A percentile compares a stretch with the other conserved stretches of the same genome.
Evolutionary conservation across 2,329 filamentous ascomycete genomes (phyloP).

Genomic region (Botrytis paeoniae): DNA sequence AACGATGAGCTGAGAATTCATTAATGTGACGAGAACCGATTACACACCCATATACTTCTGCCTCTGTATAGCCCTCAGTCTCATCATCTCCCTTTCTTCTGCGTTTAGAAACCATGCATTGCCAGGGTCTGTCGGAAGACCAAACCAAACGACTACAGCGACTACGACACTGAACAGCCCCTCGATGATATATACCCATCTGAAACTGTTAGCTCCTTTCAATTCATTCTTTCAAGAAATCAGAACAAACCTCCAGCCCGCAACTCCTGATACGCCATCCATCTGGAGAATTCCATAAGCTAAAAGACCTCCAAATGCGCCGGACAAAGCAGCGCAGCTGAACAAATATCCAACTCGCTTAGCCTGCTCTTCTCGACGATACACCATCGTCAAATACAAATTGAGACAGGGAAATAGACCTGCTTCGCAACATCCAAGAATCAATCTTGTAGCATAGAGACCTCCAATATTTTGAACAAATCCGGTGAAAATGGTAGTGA

Average conservation of each 20-base stretch:
- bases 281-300: slow-evolving; percentile 51
- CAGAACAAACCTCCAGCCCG: slow-evolving; percentile 49
- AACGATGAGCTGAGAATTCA: background rate
- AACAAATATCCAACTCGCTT: slow-evolving; percentile 52
- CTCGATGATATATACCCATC: slow-evolving; percentile 50
- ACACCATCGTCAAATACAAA: slow-evolving; percentile 53
- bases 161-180: slow-evolving; percentile 46
- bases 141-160: slow-evolving; percentile 46
- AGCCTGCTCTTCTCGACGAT: slow-evolving; percentile 53
- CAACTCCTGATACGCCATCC: slow-evolving; percentile 44
- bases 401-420: slow-evolving; percentile 50
- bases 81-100: slow-evolving; percentile 51
- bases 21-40: background rate
- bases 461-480: slow-evolving; percentile 44
- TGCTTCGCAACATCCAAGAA: slow-evolving; percentile 49
- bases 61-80: slow-evolving; percentile 45
- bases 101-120: slow-evolving; percentile 49
- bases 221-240: background rate
- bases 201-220: slow-evolving; percentile 8
- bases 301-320: slow-evolving; percentile 51
- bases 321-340: slow-evolving; percentile 50
- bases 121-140: slow-evolving; percentile 46
- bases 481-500: slow-evolving; percentile 48
- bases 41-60: slow-evolving; percentile 41
- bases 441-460: slow-evolving; percentile 46